Conservation (phyloP, 352 stramenopile genomes). For the Globisporangium cederbergense region DNA sequence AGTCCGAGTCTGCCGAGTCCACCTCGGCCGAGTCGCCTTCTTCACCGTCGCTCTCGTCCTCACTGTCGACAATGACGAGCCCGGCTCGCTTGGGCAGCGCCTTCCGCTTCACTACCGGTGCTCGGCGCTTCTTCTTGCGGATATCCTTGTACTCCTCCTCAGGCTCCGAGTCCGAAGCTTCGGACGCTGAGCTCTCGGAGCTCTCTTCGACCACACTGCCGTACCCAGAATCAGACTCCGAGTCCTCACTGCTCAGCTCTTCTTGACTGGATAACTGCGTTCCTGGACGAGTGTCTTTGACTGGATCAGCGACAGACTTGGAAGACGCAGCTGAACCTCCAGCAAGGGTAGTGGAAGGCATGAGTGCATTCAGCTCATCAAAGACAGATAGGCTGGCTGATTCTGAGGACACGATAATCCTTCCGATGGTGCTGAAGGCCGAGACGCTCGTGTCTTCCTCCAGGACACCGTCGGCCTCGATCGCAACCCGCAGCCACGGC, state of each 20-base stretch:
- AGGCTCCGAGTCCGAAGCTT: background rate
- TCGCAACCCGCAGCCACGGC: slow-evolving; percentile 7
- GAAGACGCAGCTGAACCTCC: background rate
- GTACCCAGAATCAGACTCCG: slow-evolving; percentile 8
- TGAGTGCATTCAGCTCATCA: slow-evolving; percentile 6
- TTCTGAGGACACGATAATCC: slow-evolving; percentile 3
- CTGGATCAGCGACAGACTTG: background rate
- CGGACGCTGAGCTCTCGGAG: slow-evolving; percentile 8
- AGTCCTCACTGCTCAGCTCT: slow-evolving; percentile 4
- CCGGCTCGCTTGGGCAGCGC: background rate
- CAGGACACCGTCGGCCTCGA: slow-evolving; percentile 12
- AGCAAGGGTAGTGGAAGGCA: background rate
- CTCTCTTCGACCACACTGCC: slow-evolving; percentile 5
- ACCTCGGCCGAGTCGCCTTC: slow-evolving; percentile 7
- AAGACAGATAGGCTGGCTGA: slow-evolving; percentile 2
- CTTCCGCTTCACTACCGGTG: background rate
- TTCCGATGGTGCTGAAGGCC: slow-evolving; percentile 14
- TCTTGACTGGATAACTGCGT: slow-evolving; percentile 1
- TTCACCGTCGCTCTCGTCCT: background rate
- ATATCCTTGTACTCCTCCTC: slow-evolving; percentile 1
- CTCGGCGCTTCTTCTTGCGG: background rate
- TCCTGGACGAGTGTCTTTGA: background rate
- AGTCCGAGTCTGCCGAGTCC: slow-evolving; percentile 1
- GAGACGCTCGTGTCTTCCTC: slow-evolving; percentile 6
- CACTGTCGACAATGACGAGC: background rate